Conservation (phyloP, 768 basidiomycete species). For the Tubosaeta sp. region DNA sequence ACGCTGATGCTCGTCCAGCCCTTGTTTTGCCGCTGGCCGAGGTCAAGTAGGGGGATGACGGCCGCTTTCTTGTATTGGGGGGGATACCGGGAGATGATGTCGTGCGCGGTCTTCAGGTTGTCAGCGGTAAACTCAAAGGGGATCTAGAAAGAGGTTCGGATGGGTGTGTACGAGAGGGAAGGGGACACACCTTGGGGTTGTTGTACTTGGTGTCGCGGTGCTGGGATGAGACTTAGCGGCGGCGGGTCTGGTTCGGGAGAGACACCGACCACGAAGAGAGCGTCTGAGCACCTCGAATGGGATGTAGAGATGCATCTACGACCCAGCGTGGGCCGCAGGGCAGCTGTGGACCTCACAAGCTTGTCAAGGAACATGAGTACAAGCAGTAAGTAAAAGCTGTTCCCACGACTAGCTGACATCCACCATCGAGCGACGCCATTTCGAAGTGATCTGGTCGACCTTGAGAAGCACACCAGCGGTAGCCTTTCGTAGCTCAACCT, state of each 20-base stretch:
- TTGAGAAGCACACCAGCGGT: slow-evolving; percentile 81
- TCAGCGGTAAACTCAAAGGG: slow-evolving; percentile 80
- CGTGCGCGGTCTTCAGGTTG: slow-evolving; percentile 80
- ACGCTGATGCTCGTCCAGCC: slow-evolving; percentile 98
- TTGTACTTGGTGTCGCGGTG: slow-evolving; percentile 95
- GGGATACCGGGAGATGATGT: slow-evolving; percentile 92
- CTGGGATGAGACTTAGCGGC: slow-evolving; percentile 38
- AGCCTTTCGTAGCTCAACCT: slow-evolving; percentile 57
- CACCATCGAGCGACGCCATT: slow-evolving; percentile 66
- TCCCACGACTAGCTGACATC: slow-evolving; percentile 31
- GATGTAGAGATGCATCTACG: slow-evolving; percentile 37
- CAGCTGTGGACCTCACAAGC: slow-evolving; percentile 8
- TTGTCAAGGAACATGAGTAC: slow-evolving; percentile 21
- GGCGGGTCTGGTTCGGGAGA: slow-evolving; percentile 8
- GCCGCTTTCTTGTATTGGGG: slow-evolving; percentile 99
- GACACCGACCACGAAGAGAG: slow-evolving; percentile 76
- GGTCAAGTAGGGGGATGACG: slow-evolving; percentile 92
- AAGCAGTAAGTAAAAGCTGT: not conserved
- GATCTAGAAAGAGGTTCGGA: slow-evolving; percentile 50
- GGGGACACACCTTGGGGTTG: slow-evolving; percentile 69
- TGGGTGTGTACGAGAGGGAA: not conserved
- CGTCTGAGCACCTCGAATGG: slow-evolving; percentile 60
- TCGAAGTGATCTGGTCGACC: slow-evolving; percentile 65
- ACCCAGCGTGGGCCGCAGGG: slow-evolving; percentile 14
- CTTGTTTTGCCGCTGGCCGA: slow-evolving; percentile 96